A percentile compares a stretch with the other conserved stretches of the same genome.
Evolutionary conservation across 2,329 filamentous ascomycete species (phyloP).

Genomic region (Botryotinia calthae): DNA sequence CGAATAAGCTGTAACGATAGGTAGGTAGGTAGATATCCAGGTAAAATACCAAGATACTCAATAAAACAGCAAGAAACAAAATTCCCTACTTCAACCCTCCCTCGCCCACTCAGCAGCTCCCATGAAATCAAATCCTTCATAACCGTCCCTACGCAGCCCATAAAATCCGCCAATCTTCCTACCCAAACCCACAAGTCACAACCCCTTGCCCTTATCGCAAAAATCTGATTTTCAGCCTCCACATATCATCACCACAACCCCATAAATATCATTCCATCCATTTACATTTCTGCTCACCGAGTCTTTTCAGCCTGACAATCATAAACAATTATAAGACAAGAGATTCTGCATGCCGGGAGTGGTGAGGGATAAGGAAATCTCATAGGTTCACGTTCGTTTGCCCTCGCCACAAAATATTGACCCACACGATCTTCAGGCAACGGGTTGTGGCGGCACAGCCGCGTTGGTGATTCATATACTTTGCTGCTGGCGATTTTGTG

Average conservation of each 20-base stretch:
- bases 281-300: background rate
- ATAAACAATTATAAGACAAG: too few species aligned
- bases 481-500: background rate
- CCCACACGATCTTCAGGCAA: slow-evolving; percentile 8
- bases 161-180: background rate
- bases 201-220: background rate
- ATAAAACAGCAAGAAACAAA: background rate
- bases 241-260: background rate
- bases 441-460: slow-evolving; percentile 2
- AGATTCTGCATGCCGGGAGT: background rate
- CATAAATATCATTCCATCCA: background rate
- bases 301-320: background rate
- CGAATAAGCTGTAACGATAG: background rate
- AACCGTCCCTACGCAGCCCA: background rate
- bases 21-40: background rate
- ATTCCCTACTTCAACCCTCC: background rate
- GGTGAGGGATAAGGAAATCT: background rate
- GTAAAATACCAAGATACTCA: background rate
- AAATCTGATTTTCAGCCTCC: background rate
- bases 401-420: background rate
- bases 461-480: background rate
- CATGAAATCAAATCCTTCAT: background rate
- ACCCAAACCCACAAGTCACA: background rate
- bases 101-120: background rate
- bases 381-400: background rate